Evolutionary conservation across 2,329 filamentous ascomycete genomes (phyloP).

Genomic region (Penicillium psychrosexuale): DNA sequence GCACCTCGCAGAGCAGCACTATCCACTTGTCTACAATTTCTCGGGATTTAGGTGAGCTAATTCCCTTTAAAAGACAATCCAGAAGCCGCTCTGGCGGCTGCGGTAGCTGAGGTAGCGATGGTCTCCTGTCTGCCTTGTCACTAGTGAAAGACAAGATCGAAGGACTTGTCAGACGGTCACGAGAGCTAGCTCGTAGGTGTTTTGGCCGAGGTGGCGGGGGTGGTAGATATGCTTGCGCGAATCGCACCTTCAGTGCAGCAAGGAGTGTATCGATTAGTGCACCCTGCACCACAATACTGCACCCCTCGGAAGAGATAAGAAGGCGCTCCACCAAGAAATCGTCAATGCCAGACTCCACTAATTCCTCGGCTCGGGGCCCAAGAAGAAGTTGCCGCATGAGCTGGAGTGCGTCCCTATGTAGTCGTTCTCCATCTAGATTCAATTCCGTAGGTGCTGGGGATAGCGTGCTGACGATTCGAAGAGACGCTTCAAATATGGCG

Average conservation of each 20-base stretch:
- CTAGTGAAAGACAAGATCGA: conserved; percentile 47
- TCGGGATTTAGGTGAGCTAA: conserved; percentile 70
- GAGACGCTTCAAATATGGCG: conserved; percentile 31
- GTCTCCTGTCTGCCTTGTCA: conserved; percentile 43
- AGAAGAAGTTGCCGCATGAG: conserved; percentile 55
- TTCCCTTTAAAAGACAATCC: conserved; percentile 76
- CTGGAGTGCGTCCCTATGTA: conserved; percentile 68
- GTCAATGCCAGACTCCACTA: conserved; percentile 59
- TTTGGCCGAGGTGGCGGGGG: conserved; percentile 29
- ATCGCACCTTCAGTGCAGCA: conserved; percentile 64
- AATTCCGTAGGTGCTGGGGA: conserved; percentile 27
- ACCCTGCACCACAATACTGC: conserved; percentile 70
- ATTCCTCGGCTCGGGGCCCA: conserved; percentile 39
- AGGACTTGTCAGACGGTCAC: conserved; percentile 40
- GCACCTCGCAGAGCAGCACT: conserved; percentile 73
- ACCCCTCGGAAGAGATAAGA: conserved; percentile 54
- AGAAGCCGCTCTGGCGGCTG: conserved; percentile 64
- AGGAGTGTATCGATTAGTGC: conserved; percentile 76
- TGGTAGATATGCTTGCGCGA: conserved; percentile 37
- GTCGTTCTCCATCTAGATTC: conserved; percentile 57
- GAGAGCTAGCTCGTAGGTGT: conserved; percentile 39
- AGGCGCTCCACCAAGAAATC: conserved; percentile 67
- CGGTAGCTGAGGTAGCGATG: conserved; percentile 32
- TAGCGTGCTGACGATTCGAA: conserved; percentile 30
- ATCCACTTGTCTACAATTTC: conserved; percentile 89